These are phyloP conservation scores for Solanum acaule DNA, from an alignment of 257 asterid genomes.

Conservation along the genomic window DNA sequence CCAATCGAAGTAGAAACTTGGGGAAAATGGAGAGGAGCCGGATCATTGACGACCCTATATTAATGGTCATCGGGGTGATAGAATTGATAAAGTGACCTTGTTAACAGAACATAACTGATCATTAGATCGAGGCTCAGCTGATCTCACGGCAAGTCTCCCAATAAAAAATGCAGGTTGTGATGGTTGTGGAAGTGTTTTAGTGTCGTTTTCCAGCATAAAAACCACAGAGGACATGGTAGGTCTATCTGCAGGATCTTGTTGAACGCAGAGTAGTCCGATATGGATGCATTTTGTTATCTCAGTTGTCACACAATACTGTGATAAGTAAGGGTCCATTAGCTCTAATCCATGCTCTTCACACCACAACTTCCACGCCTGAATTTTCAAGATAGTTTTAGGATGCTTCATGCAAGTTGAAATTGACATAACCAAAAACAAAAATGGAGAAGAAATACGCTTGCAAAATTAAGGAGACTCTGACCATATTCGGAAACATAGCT, in stretches of 20 bases:
- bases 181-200: neutral
- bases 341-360: neutral
- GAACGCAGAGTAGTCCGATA: neutral
- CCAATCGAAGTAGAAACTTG: neutral
- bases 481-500: neutral
- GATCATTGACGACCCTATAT: neutral
- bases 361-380: neutral
- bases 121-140: neutral
- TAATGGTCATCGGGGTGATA: neutral
- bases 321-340: neutral
- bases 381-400: neutral
- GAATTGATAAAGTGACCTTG: neutral
- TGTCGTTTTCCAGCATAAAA: neutral
- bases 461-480: conserved; percentile 1
- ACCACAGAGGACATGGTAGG: neutral
- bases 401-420: neutral
- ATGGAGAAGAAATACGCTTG: neutral
- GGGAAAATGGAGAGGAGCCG: neutral
- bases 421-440: neutral
- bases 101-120: neutral
- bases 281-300: conserved; percentile 1
- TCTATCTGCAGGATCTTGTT: neutral
- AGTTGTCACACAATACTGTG: neutral
- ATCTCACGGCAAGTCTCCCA: neutral
- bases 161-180: neutral